A percentile compares a stretch with the other conserved stretches of the same genome.
phyloP scores from a whole-genome alignment of 2,329 filamentous ascomycete genomes.

The Corynespora cassiicola region DNA sequence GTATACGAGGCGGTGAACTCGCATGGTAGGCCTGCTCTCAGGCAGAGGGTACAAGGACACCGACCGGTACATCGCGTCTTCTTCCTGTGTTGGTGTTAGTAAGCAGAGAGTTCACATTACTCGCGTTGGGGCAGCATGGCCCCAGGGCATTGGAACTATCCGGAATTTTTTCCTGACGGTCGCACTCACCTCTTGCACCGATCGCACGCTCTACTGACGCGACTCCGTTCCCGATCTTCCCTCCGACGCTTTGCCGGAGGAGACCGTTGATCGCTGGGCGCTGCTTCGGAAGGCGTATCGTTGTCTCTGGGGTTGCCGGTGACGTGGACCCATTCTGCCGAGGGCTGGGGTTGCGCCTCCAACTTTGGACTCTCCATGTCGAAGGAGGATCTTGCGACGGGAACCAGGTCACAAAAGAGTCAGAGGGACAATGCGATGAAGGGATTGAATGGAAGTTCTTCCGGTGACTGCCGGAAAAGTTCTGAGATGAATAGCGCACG shows the following conservation, averaged over 20 bases:
- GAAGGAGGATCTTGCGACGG: too few relatives aligned
- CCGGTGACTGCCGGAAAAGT: too few relatives aligned
- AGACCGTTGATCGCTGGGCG: constrained; percentile 24
- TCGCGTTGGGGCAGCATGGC: not conserved
- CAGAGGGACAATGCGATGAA: too few relatives aligned
- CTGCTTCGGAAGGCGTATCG: constrained; percentile 19
- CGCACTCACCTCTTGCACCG: constrained; percentile 54
- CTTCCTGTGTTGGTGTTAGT: constrained; percentile 33
- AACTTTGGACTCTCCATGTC: too few relatives aligned
- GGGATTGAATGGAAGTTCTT: too few relatives aligned
- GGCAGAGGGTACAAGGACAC: constrained; percentile 43
- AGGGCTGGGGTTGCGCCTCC: not conserved
- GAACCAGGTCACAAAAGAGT: too few relatives aligned
- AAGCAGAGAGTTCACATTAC: not conserved
- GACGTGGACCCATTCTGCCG: constrained; percentile 22
- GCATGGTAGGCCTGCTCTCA: constrained; percentile 46
- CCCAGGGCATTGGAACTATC: not conserved
- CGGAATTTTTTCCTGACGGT: too few relatives aligned
- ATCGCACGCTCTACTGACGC: constrained; percentile 57
- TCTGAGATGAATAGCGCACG: too few relatives aligned
- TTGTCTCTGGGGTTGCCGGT: constrained; percentile 12
- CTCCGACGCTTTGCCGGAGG: constrained; percentile 39
- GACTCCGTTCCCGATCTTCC: constrained; percentile 45
- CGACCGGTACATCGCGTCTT: constrained; percentile 46
- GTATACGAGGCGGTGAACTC: constrained; percentile 60